Evolutionary conservation across 306 rosid genomes (phyloP), one percentile per base, ranked within the genome.

Genomic region (Medicago lupulina): DNA sequence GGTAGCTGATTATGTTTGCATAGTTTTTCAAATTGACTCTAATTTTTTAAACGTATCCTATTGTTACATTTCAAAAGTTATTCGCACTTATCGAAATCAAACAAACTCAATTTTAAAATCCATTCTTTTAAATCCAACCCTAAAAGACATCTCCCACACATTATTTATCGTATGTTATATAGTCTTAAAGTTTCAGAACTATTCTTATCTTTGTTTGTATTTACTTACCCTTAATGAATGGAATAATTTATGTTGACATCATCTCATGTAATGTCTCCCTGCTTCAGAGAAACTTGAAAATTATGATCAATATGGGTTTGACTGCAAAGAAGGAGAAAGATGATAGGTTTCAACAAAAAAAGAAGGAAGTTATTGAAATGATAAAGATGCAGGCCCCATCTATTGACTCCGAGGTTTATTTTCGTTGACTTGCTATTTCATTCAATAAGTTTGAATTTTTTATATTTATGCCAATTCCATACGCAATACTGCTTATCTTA

Each of bases 271-370:
- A 79, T 89, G 72, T 71, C 40, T 65, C 77, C 71, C 73, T 86
- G 68, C 87, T 81, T 71, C 87, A 96, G 99, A 89, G 99, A 85
- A 90, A 92, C 82, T 88, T 96, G 79, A 96, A 96, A 86, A 67
- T 84, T 70, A 96, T 96, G 99, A 85, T 96, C 86, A 96, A 62
- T 83, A 87, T 66, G 93, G 91, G 98, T 83, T 75, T 85, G 82
- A 87, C 97, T 36, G 98, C 91, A 34, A 92, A 88, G 86, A 86
- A 92, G 88, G 97, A 95, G 93, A 89, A 86, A 76, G 92, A 96
- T 78, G 87, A 81, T 80, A 83, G 92, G 88, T 89, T 90, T 89
- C 92, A 89, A 79, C 91, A 54, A 72, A 87, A 81, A 85, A 92
- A 92, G 92, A 90, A 87, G 86, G 98, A 96, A 81, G 87, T 96